A percentile compares a stretch with the other conserved stretches of the same genome.
phyloP scores from a whole-genome alignment of 768 basidiomycete species.

The Macrolepiota dolichaula region DNA sequence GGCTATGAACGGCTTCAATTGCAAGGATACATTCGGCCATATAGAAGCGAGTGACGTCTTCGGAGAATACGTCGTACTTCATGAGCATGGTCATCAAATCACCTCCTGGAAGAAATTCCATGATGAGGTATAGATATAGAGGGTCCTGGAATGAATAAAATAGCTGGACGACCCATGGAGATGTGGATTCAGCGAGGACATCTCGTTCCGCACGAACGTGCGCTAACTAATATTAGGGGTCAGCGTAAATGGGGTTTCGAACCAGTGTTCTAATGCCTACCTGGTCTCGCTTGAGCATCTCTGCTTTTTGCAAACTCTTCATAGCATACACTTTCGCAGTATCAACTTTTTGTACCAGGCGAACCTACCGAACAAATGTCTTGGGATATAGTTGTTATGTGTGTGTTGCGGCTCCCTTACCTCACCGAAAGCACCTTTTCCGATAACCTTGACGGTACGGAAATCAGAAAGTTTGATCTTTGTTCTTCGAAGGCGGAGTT shows the following conservation, averaged over 20 bases:
- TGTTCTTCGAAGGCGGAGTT: conserved; percentile 88
- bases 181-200: conserved; percentile 93
- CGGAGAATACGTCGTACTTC: conserved; percentile 99
- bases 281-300: conserved; percentile 99
- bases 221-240: conserved; percentile 60
- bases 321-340: conserved; percentile 99
- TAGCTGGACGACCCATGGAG: conserved; percentile 95
- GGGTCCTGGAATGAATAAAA: conserved; percentile 99
- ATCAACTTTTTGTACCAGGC: conserved; percentile 94
- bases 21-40: conserved; percentile 98
- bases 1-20: conserved; percentile 95
- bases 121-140: conserved; percentile 94
- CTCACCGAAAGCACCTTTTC: conserved; percentile 98
- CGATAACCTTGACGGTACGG: conserved; percentile 96
- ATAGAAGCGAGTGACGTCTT: conserved; percentile 98
- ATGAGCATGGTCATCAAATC: conserved; percentile 99
- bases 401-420: conserved; percentile 36
- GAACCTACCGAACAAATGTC: conserved; percentile 50
- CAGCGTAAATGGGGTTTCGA: neutral
- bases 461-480: conserved; percentile 94
- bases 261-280: conserved; percentile 36
- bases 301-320: conserved; percentile 97
- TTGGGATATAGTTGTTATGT: conserved; percentile 10
- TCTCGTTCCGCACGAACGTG: conserved; percentile 98
- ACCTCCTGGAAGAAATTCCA: conserved; percentile 85